Base-by-base conservation (phyloP, 1,284 basidiomycete species). In the Cystobasidium sp. region DNA sequence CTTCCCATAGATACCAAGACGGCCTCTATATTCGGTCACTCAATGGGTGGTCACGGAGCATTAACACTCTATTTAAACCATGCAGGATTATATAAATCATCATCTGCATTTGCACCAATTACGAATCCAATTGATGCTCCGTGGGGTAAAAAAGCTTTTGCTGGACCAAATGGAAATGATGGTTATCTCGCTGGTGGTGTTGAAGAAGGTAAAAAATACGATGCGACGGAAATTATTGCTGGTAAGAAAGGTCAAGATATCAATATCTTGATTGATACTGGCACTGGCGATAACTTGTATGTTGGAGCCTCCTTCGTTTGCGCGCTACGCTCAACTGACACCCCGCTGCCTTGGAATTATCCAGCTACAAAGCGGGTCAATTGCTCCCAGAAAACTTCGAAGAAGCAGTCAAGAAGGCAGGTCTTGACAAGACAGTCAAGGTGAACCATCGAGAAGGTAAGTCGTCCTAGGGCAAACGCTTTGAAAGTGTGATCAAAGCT, bases 121-220 rank as follows among this genome's bases (percentile, higher is more conserved):
- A 85, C 89, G 79, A 97, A 99, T 84, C 95, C 97, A 0, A 89
- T 90, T 14, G 86, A 89, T 63, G 91, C 90, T 67, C 89, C 91
- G 0, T 97, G 96, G 95, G 96, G 97, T 43, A 85, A 90, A 79
- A 97, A 96, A 81, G 95, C 94, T 0, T 97, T 99, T 84, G 81
- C 77, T 22, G 75, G 75, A 55, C 75, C 75, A 24, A 66, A 65
- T 46, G 75, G 75, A 20, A 49, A 66, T 44, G 71, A 79, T 4
- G 92, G 93, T n/a, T 98, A 97, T 84, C 87, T 99, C 24, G 83
- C 86, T 72, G 90, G 89, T 20, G 93, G 92, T 3, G 76, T 90
- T 20, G 86, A 89, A 70, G 94, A 95, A 81, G 94, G 89, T 1
- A 87, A 88, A 80, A 82, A 83, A 52, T 92, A 97, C 81, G 96